phyloP scores from a whole-genome alignment of 192 early-diverging fungal species.

The Linderina pennispora region DNA sequence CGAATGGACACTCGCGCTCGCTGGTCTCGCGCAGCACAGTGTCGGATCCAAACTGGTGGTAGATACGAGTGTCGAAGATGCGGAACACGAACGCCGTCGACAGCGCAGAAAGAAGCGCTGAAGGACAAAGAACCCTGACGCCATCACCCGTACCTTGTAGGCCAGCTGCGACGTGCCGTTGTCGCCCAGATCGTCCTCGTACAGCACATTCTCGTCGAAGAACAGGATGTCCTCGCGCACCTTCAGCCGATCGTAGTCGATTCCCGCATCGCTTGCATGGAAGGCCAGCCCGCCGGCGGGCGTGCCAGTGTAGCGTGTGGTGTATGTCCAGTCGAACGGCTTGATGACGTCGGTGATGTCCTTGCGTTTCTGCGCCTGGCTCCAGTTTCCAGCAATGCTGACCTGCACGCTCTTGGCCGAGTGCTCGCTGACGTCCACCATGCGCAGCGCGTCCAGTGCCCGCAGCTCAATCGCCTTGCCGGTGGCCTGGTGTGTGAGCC shows the following conservation, averaged over 20 bases:
- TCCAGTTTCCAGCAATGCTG: conserved; percentile 82
- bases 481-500: conserved; percentile 47
- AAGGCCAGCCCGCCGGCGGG: conserved; percentile 13
- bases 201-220: conserved; percentile 91
- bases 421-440: conserved; percentile 61
- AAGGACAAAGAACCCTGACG: conserved; percentile 80
- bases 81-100: conserved; percentile 92
- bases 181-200: conserved; percentile 95
- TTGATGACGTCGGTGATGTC: conserved; percentile 79
- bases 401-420: conserved; percentile 76
- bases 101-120: conserved; percentile 84
- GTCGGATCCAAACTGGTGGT: conserved; percentile 75
- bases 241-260: conserved; percentile 75
- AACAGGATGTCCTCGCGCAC: conserved; percentile 82
- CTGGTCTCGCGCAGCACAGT: conserved; percentile 66
- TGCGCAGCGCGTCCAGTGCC: conserved; percentile 68
- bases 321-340: conserved; percentile 98
- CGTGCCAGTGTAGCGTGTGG: conserved; percentile 75
- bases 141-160: conserved; percentile 90
- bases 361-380: conserved; percentile 59
- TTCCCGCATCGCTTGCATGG: conserved; percentile 35
- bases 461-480: conserved; percentile 53
- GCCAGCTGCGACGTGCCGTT: conserved; percentile 82
- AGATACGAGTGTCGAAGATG: conserved; percentile 83
- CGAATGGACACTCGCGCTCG: conserved; percentile 58